Base-by-base conservation (phyloP, 2,329 filamentous ascomycete species). In the Emergomyces africanus region DNA sequence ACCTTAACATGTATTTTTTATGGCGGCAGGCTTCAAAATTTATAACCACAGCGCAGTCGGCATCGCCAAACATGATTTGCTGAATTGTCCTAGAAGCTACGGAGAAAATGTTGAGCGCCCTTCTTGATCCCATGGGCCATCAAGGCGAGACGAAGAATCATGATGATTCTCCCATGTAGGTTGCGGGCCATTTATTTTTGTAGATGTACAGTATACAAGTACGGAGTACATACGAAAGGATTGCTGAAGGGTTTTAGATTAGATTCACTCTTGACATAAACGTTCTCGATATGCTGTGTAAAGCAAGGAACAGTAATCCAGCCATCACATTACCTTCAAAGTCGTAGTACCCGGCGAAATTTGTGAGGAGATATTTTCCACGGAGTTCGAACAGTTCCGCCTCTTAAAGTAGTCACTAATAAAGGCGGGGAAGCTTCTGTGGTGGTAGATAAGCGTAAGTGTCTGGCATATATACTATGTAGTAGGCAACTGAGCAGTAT, bases 11-110 rank as follows among this genome's bases (percentile, higher is more conserved):
- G 42, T 66, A 61, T 28, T 66, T 66, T 20, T 65, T 60, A 41
- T 37, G 59, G 30, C 65, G 65, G 63, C 66, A 70, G 60, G 64
- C 66, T 62, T 66, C 69, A 28, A 72, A 71, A 63, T 71, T 66
- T 15, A 68, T 64, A 6, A 71, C 62, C 60, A 71, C 57, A 20
- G 66, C 57, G 14, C 20, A 63, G 12, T 60, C 61, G 6, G 67
- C 63, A 14, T 67, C 60, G 23, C 65, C 64, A 30, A 70, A 57
- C 65, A 71, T 68, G 37, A 72, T 67, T 51, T 69, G 68, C 61
- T 71, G 66, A 15, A 68, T 64, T 54, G 69, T 49, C 14, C 65
- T 62, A 39, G 71, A 61, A 20, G n/a, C n/a, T n/a, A n/a, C 62
- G 65, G 44, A 71, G 66, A 12, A 72, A 62, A 63, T 71, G 64